Percentiles rank a stretch among this genome's conserved stretches.
These are phyloP conservation scores for Aspergillus sp. DNA, from an alignment of 2,329 filamentous ascomycete species.

Conservation along the genomic window DNA sequence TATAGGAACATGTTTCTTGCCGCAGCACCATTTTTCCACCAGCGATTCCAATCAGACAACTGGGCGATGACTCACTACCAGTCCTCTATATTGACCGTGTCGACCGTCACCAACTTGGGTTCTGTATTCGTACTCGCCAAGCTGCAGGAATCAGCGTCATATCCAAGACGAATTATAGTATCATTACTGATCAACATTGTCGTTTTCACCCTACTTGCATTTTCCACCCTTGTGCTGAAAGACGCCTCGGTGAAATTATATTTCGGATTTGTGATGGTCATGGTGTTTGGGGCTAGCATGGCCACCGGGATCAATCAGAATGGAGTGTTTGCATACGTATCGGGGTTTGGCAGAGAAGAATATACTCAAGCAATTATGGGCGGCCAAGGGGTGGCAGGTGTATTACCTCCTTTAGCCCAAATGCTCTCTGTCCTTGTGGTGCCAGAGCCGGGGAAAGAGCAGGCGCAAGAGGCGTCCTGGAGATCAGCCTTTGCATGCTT, in stretches of 20 bases:
- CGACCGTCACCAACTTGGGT: conserved; percentile 76
- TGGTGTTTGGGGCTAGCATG: conserved; percentile 76
- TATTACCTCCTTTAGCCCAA: conserved; percentile 83
- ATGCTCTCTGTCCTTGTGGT: conserved; percentile 77
- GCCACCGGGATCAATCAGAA: conserved; percentile 89
- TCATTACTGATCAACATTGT: conserved; percentile 75
- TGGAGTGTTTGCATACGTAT: conserved; percentile 87
- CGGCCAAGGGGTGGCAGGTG: conserved; percentile 87
- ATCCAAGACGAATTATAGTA: conserved; percentile 78
- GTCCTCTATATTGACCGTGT: conserved; percentile 82
- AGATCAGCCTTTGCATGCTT: conserved; percentile 89
- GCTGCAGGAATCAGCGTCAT: conserved; percentile 78
- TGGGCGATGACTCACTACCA: conserved; percentile 83
- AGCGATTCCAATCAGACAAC: conserved; percentile 69
- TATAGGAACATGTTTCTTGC: conserved; percentile 96
- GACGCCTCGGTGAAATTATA: conserved; percentile 65
- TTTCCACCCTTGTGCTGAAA: conserved; percentile 72
- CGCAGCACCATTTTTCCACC: conserved; percentile 87
- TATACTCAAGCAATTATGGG: conserved; percentile 98
- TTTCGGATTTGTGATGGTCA: conserved; percentile 76
- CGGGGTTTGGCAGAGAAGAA: conserved; percentile 78
- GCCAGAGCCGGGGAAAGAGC: conserved; percentile 43
- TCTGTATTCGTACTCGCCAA: conserved; percentile 76
- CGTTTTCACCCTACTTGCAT: conserved; percentile 73
- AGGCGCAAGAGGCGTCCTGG: conserved; percentile 49